Evolutionary conservation across 257 asterid genomes (phyloP).

Genomic region (Petrea volubilis): DNA sequence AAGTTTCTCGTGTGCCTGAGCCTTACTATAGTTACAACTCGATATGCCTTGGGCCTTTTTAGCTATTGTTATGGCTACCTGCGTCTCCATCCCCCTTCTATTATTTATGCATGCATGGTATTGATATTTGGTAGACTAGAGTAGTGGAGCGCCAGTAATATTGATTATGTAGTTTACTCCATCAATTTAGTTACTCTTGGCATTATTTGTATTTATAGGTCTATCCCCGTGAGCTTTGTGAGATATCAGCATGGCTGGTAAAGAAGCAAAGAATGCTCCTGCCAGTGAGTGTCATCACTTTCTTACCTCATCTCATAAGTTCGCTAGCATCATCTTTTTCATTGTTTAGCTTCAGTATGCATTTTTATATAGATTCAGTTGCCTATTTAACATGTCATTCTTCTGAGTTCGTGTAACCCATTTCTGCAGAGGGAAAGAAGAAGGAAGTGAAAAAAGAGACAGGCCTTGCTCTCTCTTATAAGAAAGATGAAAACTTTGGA

Average conservation of each 20-base stretch:
- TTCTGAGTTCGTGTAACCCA: constrained; percentile 2
- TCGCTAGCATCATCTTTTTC: background rate
- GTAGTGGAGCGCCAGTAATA: background rate
- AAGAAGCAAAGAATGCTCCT: constrained; percentile 35
- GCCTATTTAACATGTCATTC: background rate
- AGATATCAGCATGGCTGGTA: constrained; percentile 39
- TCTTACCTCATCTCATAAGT: constrained; percentile 1
- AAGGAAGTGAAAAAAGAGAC: constrained; percentile 97
- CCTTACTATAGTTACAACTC: background rate
- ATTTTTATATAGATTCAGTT: background rate
- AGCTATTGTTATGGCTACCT: background rate
- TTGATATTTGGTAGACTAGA: background rate
- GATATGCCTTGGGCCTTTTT: background rate
- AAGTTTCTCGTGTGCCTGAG: background rate
- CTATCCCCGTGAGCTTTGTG: constrained; percentile 10
- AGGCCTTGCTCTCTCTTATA: constrained; percentile 80
- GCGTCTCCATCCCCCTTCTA: background rate
- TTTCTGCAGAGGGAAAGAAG: constrained; percentile 65
- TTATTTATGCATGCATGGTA: background rate
- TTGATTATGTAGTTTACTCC: background rate
- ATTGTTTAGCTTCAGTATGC: background rate
- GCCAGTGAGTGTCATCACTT: constrained; percentile 34
- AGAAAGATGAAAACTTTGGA: constrained; percentile 93
- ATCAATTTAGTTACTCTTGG: background rate
- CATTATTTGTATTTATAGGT: constrained; percentile 9